These are phyloP conservation scores for Sphagnum magellanicum DNA, from an alignment of 228 moss, liverwort and hornwort genomes.

Conservation along the genomic window DNA sequence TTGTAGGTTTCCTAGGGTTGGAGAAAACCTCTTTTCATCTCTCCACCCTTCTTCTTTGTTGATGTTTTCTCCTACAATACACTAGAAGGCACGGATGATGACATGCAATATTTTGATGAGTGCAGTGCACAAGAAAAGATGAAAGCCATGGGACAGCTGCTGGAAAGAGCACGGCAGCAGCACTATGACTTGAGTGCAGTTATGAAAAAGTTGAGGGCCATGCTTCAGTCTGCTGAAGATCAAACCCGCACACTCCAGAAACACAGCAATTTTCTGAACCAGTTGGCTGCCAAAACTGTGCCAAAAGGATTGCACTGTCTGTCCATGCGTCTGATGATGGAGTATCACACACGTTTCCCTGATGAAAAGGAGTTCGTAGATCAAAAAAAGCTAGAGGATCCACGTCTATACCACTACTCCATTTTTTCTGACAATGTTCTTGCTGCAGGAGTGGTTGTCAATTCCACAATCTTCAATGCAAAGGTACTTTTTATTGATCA, in stretches of 20 bases:
- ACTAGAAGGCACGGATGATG: too few species aligned
- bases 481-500: constrained; percentile 24
- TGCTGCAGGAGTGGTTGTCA: constrained; percentile 63
- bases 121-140: constrained; percentile 56
- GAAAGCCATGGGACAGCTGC: constrained; percentile 59
- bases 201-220: constrained; percentile 74
- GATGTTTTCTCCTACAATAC: neutral
- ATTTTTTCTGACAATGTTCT: constrained; percentile 86
- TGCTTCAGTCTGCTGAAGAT: constrained; percentile 72
- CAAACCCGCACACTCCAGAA: constrained; percentile 58
- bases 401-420: constrained; percentile 62
- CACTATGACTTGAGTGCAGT: constrained; percentile 50
- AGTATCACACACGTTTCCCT: constrained; percentile 32
- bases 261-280: constrained; percentile 79
- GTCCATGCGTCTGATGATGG: constrained; percentile 65
- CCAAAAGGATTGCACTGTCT: constrained; percentile 81
- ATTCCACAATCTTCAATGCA: constrained; percentile 68
- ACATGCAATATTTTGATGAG: too few species aligned
- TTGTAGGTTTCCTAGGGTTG: neutral
- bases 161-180: constrained; percentile 59
- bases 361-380: constrained; percentile 39
- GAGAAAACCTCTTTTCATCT: neutral
- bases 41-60: neutral
- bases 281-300: constrained; percentile 75
- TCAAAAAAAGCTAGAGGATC: constrained; percentile 54